Percentiles rank a stretch among this genome's conserved stretches.
Conservation (phyloP, 192 early-diverging fungal species). For the Obelidium mucronatum region DNA sequence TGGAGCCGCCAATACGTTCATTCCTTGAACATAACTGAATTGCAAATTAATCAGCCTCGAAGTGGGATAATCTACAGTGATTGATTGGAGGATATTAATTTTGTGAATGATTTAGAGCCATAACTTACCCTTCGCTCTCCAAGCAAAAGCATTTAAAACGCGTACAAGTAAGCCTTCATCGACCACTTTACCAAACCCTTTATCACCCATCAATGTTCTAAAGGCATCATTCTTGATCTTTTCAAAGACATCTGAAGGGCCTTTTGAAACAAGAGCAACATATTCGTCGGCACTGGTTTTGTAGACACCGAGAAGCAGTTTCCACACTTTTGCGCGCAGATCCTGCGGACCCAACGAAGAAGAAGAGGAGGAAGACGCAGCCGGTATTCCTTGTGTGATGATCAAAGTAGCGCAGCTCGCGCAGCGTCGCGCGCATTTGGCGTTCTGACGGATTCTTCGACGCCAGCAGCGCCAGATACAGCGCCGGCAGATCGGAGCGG, state of each 20-base stretch:
- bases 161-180: conserved; percentile 77
- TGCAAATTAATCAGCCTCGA: conserved; percentile 56
- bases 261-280: conserved; percentile 69
- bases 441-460: conserved; percentile 61
- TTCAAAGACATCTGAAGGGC: conserved; percentile 73
- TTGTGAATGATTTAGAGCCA: too few species aligned
- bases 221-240: conserved; percentile 94
- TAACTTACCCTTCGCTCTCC: conserved; percentile 75
- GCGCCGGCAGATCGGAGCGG: conserved; percentile 24
- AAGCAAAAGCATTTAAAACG: conserved; percentile 86
- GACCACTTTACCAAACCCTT: conserved; percentile 73
- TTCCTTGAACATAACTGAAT: conserved; percentile 91
- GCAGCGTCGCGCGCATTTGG: conserved; percentile 61
- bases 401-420: conserved; percentile 63
- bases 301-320: conserved; percentile 75
- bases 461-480: conserved; percentile 58
- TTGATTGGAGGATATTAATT: too few species aligned
- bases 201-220: conserved; percentile 75
- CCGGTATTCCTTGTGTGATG: conserved; percentile 68
- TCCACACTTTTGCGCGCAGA: conserved; percentile 74
- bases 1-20: conserved; percentile 93
- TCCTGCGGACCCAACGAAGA: neutral
- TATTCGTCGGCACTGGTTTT: conserved; percentile 78
- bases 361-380: conserved; percentile 47
- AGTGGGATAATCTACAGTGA: conserved; percentile 55